Conservation (phyloP, 345 rosid species). For the Gossypium australe region DNA sequence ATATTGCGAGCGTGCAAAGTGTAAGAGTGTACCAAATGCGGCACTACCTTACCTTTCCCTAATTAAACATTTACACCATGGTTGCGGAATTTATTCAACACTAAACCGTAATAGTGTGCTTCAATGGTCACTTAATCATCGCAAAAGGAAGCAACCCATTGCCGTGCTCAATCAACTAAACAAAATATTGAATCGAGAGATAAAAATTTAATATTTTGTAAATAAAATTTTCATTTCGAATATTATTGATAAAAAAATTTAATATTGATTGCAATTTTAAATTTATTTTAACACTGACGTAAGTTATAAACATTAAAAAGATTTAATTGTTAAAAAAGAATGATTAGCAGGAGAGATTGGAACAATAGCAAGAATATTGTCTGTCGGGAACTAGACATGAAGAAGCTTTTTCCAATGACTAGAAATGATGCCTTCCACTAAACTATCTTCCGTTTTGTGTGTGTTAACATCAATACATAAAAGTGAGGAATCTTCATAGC, state of each 20-base stretch:
- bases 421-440: constrained; percentile 27
- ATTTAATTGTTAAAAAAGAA: not conserved
- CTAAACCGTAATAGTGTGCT: too few relatives aligned
- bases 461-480: constrained; percentile 8
- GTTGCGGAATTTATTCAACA: not conserved
- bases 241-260: too few relatives aligned
- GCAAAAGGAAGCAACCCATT: too few relatives aligned
- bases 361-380: constrained; percentile 26
- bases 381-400: constrained; percentile 34
- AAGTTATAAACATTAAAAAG: too few relatives aligned
- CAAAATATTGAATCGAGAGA: too few relatives aligned
- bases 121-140: too few relatives aligned
- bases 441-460: constrained; percentile 11
- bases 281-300: too few relatives aligned
- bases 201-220: too few relatives aligned
- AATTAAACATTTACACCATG: not conserved
- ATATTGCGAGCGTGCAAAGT: constrained; percentile 1
- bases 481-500: constrained; percentile 17
- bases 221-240: too few relatives aligned
- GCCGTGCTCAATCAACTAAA: too few relatives aligned
- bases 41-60: not conserved
- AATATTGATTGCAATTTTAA: too few relatives aligned
- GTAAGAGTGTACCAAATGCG: not conserved
- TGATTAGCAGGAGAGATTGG: constrained; percentile 6
- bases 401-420: constrained; percentile 22